phyloP scores from a whole-genome alignment of 2,329 filamentous ascomycete species.

The Arthrobotrys pseudoclavata region DNA sequence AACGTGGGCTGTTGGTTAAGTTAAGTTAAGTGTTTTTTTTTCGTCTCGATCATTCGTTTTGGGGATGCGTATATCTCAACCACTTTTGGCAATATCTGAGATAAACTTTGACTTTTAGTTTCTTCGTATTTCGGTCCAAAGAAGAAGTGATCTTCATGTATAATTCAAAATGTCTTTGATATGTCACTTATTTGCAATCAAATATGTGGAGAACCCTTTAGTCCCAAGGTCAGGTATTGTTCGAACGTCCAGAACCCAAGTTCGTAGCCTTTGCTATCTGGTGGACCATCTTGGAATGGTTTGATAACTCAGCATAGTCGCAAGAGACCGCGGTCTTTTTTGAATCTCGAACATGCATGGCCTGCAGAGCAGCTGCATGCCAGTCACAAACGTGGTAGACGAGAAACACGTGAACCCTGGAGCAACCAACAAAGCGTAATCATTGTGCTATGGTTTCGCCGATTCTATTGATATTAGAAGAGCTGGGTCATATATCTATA shows the following conservation, averaged over 20 bases:
- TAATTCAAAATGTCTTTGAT: constrained; percentile 17
- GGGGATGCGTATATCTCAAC: constrained; percentile 1
- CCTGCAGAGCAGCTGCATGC: constrained; percentile 16
- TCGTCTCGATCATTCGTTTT: constrained; percentile 48
- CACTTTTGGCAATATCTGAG: constrained; percentile 1
- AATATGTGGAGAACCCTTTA: constrained; percentile 18
- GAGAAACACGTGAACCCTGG: constrained; percentile 49
- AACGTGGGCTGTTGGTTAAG: constrained; percentile 22
- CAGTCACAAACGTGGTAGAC: constrained; percentile 55
- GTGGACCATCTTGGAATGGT: not conserved
- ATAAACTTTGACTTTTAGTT: not conserved
- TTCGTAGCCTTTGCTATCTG: not conserved
- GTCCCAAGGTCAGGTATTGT: not conserved
- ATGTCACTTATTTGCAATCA: constrained; percentile 14
- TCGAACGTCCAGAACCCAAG: constrained; percentile 12
- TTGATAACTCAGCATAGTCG: constrained; percentile 23
- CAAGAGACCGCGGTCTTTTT: constrained; percentile 5
- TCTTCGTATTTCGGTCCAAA: constrained; percentile 12
- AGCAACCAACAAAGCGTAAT: constrained; percentile 31
- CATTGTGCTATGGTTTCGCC: constrained; percentile 21
- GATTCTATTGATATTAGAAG: constrained; percentile 1
- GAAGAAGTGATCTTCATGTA: constrained; percentile 34
- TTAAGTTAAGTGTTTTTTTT: not conserved
- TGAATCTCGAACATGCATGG: not conserved
- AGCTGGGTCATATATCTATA: not conserved